These are phyloP conservation scores for Aspergillus biplanus DNA, from an alignment of 495 filamentous ascomycete species.

Conservation along the genomic window DNA sequence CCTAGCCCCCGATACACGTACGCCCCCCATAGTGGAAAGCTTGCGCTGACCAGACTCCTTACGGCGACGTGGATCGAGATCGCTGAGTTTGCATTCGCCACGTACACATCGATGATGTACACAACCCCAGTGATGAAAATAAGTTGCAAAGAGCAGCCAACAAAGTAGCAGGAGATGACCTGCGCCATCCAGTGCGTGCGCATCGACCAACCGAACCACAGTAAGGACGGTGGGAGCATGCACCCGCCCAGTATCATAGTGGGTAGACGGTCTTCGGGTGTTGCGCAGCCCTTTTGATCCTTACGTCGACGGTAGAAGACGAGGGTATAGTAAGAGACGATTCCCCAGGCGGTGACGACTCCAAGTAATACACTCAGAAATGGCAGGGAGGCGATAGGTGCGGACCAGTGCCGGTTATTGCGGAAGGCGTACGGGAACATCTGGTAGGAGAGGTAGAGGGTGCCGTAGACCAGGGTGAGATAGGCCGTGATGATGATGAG, in stretches of 20 bases:
- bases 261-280: constrained; percentile 56
- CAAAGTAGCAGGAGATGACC: constrained; percentile 32
- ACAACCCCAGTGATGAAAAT: constrained; percentile 42
- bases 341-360: constrained; percentile 23
- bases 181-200: constrained; percentile 29
- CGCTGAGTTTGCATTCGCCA: constrained; percentile 53
- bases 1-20: background rate
- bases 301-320: constrained; percentile 29
- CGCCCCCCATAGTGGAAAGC: constrained; percentile 28
- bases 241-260: constrained; percentile 55
- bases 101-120: constrained; percentile 61
- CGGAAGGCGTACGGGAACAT: constrained; percentile 55
- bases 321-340: constrained; percentile 31
- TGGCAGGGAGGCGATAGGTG: constrained; percentile 44
- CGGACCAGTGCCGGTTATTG: constrained; percentile 43
- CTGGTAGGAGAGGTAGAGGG: constrained; percentile 58
- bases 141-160: constrained; percentile 32
- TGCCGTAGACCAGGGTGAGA: constrained; percentile 51
- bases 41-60: constrained; percentile 57
- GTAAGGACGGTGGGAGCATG: constrained; percentile 55
- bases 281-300: constrained; percentile 17
- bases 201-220: constrained; percentile 61
- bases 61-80: constrained; percentile 67
- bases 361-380: constrained; percentile 60
- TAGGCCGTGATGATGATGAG: constrained; percentile 50